Conservation (phyloP, 495 filamentous ascomycete genomes). For the Trichoderma parareesei region DNA sequence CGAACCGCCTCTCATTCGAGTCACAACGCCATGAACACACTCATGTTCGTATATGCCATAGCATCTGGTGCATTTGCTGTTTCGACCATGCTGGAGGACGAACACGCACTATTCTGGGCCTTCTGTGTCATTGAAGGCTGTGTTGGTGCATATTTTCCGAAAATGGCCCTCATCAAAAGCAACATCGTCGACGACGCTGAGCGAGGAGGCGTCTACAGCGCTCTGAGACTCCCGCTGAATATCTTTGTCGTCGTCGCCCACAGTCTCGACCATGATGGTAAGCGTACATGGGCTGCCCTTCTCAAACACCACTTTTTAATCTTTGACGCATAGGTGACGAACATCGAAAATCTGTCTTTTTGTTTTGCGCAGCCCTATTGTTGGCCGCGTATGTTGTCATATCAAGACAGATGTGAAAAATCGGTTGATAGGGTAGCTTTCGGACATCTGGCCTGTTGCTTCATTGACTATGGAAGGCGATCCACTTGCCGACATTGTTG, state of each 20-base stretch:
- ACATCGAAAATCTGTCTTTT: slow-evolving; percentile 19
- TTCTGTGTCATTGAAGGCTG: slow-evolving; percentile 34
- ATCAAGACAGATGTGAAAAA: not conserved
- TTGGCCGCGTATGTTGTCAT: slow-evolving; percentile 15
- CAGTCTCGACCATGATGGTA: slow-evolving; percentile 26
- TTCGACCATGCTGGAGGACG: slow-evolving; percentile 22
- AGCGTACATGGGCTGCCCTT: not conserved
- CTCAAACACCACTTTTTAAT: not conserved
- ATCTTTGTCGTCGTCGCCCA: slow-evolving; percentile 32
- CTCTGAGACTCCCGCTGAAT: slow-evolving; percentile 35
- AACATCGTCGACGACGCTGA: slow-evolving; percentile 29
- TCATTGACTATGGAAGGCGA: not conserved
- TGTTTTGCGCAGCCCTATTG: slow-evolving; percentile 20
- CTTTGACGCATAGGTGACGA: slow-evolving; percentile 12
- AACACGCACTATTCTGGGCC: slow-evolving; percentile 26
- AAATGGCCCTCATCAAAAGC: slow-evolving; percentile 31
- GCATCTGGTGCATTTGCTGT: slow-evolving; percentile 20
- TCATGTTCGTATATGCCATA: slow-evolving; percentile 19
- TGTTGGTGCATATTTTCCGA: slow-evolving; percentile 37
- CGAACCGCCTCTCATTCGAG: slow-evolving; percentile 10
- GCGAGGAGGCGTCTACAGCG: slow-evolving; percentile 31
- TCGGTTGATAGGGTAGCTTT: not conserved
- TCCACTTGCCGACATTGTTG: slow-evolving; percentile 6
- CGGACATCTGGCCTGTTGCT: not conserved
- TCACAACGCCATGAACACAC: slow-evolving; percentile 16